Evolutionary conservation across 1,284 basidiomycete genomes (phyloP), one percentile per base, ranked within the genome.

Genomic region (Abortiporus biennis): DNA sequence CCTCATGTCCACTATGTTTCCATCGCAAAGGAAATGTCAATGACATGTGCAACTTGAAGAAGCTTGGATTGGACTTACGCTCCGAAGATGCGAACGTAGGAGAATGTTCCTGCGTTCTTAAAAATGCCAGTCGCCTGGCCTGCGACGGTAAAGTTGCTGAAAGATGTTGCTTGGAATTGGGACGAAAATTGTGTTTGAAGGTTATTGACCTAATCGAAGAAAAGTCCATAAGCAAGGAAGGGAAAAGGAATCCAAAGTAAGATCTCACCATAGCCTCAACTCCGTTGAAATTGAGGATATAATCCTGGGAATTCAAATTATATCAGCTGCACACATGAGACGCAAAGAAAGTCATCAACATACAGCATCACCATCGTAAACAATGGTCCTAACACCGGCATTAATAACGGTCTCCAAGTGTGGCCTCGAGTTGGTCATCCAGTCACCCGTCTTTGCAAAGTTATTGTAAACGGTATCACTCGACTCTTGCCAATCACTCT

Each of bases 21-120:
- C 2, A 19, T n/a, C n/a, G 2, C 2, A 11, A 5, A 16, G 15
- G 36, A 17, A 40, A 32, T 32, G 23, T 4, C 11, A 22, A n/a
- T 29, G n/a, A 29, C 27, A 29, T n/a, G n/a, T n/a, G 27, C 2
- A 20, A 25, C 20, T 16, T n/a, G 30, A 42, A n/a, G 2, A 12
- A 13, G 13, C 1, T 3, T 8, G 31, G 13, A 16, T 12, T 32
- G 24, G 5, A 55, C 55, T 53, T 47, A 57, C 38, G 76, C 72
- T 34, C 71, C 74, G 44, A 62, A 73, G 17, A 80, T 65, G 15
- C 77, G 68, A 22, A 80, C 56, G 48, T 79, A 80, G 5, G 76
- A 78, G 57, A 80, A 74, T 2, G 68, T 75, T 2, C 77, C 77
- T 1, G 77, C 74, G 41, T 76, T 78, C 63, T 80, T 80, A 62